Base-by-base conservation (phyloP, 2,329 filamentous ascomycete species). In the Huntiella bhutanensis region DNA sequence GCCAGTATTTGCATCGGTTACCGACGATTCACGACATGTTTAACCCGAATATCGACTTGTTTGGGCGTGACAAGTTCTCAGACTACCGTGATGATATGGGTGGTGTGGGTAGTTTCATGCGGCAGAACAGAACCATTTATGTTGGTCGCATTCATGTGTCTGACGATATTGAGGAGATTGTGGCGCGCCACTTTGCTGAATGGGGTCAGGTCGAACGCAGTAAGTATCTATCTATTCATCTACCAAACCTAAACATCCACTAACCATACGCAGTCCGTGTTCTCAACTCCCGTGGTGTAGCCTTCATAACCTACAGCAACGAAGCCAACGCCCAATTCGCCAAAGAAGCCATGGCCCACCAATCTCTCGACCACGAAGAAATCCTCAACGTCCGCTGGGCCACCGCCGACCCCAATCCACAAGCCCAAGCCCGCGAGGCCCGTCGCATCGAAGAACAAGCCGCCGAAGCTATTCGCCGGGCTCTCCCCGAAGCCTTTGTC, bases 21-120 rank as follows among this genome's bases (percentile, higher is more conserved):
- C 92, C 91, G 0, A 78, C 75, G 0, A 72, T 92, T 2, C 84
- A 86, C 58, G 91, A 96, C 60, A 70, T 93, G 10, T 95, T 88
- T 64, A 91, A 88, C 51, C 83, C 82, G 1, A 96, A 95, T 55
- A 77, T 94, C 15, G 91, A 98, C 64, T 93, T 86, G 58, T 98
- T 98, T 57, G 85, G 85, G 2, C 73, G 88, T 49, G 88, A 95
- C 68, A 94, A 93, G 65, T 82, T 85, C 57, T 80, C 75, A 52
- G 88, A 94, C 58, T 96, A 95, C 63, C 70, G 87, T 56, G 88
- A 96, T 59, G 88, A 96, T 60, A 96, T 98, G 91, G 87, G 88
- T 45, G 92, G 92, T 53, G 86, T 95, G 2, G 91, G 91, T 19
- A 85, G 77, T 51, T 98, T 98, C 58, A 80, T 87, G 75, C 73